Base-by-base conservation (phyloP, 768 basidiomycete species). In the Boletus sp. region DNA sequence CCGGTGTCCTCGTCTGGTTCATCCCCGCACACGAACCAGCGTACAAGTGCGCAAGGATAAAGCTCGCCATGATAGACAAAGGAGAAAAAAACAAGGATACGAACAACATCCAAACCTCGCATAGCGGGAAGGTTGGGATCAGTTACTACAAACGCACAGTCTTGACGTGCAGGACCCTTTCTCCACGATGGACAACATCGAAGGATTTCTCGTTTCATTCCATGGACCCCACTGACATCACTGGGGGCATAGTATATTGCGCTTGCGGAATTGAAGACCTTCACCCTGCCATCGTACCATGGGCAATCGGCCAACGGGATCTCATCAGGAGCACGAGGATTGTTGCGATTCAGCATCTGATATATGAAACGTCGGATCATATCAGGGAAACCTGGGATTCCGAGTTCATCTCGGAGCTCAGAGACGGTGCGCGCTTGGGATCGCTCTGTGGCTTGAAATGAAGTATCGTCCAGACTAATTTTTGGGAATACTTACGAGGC, bases 1-100 rank as follows among this genome's bases (percentile, higher is more conserved):
- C 72, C 63, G 0, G 63, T 73, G 17, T 56, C 58, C n/a, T 50
- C 30, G 48, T 72, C 66, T 0, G 67, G 69, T 0, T 44, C 33
- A 2, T 67, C 56, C 10, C 30, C 46, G 15, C 5, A 61, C 40
- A 7, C 44, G 36, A 69, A 68, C 66, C 69, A 73, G 2, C 50
- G 10, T 0, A 69, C 52, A 2, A 65, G 35, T 0, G 69, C 65
- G 55, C 70, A 47, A 18, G 30, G 32, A 29, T 45, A 45, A 20
- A 7, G 14, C 24, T 28, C 44, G 12, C 14, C 28, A 10, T 45
- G 14, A 7, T 15, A 28, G 7, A 11, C 24, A 20, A 47, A 47
- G n/a, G 46, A 47, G 14, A 47, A 47, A 32, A 47, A 32, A 8
- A 17, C 30, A 11, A n/a, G 30, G 30, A 47, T 47, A 9, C 10